Evolutionary conservation across 441 rosid species (phyloP).

Genomic region (Syzygium syzygioides): DNA sequence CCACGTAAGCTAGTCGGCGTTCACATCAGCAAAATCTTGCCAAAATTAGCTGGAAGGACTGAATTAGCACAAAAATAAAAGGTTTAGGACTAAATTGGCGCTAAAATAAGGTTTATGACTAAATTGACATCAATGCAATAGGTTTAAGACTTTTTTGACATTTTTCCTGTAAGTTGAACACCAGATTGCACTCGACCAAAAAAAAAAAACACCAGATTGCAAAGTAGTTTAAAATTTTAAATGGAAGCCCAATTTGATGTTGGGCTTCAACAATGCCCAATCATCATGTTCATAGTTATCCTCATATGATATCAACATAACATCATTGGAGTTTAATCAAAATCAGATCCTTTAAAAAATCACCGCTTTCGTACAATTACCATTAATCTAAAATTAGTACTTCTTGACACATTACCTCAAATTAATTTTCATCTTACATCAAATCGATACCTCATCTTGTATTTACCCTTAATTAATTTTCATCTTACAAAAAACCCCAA

Average conservation of each 20-base stretch:
- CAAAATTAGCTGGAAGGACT: no score
- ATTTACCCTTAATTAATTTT: not conserved
- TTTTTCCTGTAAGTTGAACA: not conserved
- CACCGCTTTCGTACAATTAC: not conserved
- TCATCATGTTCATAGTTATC: not conserved
- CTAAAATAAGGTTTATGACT: no score
- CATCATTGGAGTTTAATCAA: no score
- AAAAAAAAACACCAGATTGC: not conserved
- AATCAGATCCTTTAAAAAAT: not conserved
- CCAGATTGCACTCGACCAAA: not conserved
- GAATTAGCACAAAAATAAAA: no score
- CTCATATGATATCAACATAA: not conserved
- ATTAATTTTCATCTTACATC: rapidly evolving
- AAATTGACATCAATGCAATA: no score
- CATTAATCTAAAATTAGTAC: not conserved
- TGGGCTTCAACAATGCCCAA: not conserved
- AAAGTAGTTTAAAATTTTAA: not conserved
- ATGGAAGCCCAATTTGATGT: not conserved
- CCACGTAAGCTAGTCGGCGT: no score
- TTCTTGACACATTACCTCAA: not conserved
- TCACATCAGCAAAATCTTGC: rapidly evolving
- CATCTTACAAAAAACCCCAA: not conserved
- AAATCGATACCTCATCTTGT: rapidly evolving
- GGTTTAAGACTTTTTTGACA: no score
- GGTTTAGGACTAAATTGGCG: no score